phyloP scores from a whole-genome alignment of 2,329 filamentous ascomycete species.

The Rhynchosporium graminicola region DNA sequence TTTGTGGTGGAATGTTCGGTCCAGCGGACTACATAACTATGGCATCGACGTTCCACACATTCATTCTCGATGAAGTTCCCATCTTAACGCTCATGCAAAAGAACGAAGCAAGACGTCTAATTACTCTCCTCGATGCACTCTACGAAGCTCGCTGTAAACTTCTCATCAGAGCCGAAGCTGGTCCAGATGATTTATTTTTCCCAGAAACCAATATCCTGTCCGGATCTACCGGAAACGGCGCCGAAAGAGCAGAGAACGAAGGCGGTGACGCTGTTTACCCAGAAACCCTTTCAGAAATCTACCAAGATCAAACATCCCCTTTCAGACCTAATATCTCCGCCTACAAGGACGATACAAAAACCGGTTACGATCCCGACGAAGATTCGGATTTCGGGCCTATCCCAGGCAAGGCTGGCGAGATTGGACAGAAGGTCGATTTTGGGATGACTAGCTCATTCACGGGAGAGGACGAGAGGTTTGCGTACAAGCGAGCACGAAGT shows the following conservation, averaged over 20 bases:
- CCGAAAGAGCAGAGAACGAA: slow-evolving; percentile 40
- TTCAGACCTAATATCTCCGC: slow-evolving; percentile 78
- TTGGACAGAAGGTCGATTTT: slow-evolving; percentile 58
- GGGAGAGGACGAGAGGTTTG: slow-evolving; percentile 80
- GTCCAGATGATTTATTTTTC: slow-evolving; percentile 77
- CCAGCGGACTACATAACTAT: slow-evolving; percentile 83
- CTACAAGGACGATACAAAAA: slow-evolving; percentile 52
- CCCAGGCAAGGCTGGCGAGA: slow-evolving; percentile 41
- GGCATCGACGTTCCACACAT: slow-evolving; percentile 76
- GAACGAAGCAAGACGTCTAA: slow-evolving; percentile 79
- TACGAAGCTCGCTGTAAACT: slow-evolving; percentile 83
- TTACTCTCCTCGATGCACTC: slow-evolving; percentile 76
- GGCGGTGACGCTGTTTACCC: slow-evolving; percentile 57
- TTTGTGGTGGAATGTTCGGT: slow-evolving; percentile 66
- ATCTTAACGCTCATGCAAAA: slow-evolving; percentile 67
- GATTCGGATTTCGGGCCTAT: slow-evolving; percentile 54
- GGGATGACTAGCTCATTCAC: slow-evolving; percentile 68
- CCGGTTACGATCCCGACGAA: slow-evolving; percentile 57
- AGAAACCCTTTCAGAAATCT: slow-evolving; percentile 72
- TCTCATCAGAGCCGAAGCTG: slow-evolving; percentile 64
- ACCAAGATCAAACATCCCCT: slow-evolving; percentile 74
- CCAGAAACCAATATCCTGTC: slow-evolving; percentile 50
- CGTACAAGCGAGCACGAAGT: slow-evolving; percentile 74
- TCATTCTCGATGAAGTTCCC: slow-evolving; percentile 72
- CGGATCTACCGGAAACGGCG: slow-evolving; percentile 35